phyloP scores from a whole-genome alignment of 2,329 filamentous ascomycete species.

The Chalaropsis thielavioides region DNA sequence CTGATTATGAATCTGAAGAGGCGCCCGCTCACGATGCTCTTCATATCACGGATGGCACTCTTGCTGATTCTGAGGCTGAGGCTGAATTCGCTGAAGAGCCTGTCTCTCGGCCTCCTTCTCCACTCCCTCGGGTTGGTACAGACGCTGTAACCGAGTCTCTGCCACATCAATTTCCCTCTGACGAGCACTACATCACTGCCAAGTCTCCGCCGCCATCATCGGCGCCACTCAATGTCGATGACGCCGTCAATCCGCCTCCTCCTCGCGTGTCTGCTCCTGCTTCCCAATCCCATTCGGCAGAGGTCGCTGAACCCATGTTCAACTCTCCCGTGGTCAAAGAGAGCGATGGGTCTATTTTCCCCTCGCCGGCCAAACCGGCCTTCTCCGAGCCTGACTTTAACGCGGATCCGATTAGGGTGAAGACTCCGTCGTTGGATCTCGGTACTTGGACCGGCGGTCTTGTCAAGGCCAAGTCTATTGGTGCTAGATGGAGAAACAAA shows the following conservation, averaged over 20 bases:
- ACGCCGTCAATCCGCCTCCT: background rate
- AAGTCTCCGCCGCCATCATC: background rate
- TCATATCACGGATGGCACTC: background rate
- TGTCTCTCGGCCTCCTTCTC: background rate
- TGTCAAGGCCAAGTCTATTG: background rate
- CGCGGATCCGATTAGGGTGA: constrained; percentile 1
- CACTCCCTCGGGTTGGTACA: background rate
- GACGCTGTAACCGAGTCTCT: background rate
- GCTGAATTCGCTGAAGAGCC: background rate
- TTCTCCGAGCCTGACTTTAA: constrained; percentile 6
- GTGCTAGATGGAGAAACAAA: background rate
- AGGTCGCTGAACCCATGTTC: background rate
- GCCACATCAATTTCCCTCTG: background rate
- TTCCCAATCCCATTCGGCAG: background rate
- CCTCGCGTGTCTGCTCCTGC: background rate
- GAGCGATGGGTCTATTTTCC: background rate
- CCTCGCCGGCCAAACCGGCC: background rate
- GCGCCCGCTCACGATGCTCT: background rate
- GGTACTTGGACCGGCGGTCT: background rate
- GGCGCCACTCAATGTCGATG: background rate
- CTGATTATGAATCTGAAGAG: background rate
- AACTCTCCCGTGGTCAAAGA: constrained; percentile 6
- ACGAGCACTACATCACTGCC: background rate
- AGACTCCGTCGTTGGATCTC: constrained; percentile 11
- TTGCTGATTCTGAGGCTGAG: background rate